These are phyloP conservation scores for Cymbomonas tetramitiformis DNA, from an alignment of 139 green algal genomes.

Conservation along the genomic window DNA sequence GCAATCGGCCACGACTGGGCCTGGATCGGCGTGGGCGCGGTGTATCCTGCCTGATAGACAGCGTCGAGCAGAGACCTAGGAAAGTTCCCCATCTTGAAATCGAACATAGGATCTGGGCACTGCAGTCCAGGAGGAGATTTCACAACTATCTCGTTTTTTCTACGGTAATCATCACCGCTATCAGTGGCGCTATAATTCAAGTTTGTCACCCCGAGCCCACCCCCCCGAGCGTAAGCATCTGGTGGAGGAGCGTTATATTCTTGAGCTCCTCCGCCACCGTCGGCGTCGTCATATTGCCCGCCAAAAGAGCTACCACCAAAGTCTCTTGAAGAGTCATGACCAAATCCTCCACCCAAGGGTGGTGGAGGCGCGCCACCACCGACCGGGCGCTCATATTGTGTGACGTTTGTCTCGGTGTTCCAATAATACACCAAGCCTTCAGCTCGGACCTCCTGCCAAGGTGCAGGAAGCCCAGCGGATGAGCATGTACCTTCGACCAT, in stretches of 20 bases:
- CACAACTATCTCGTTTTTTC: slow-evolving; percentile 41
- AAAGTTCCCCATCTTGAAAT: slow-evolving; percentile 56
- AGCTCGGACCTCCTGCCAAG: slow-evolving; percentile 13
- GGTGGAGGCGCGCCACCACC: slow-evolving; percentile 3
- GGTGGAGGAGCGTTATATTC: slow-evolving; percentile 15
- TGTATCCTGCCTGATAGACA: slow-evolving; percentile 55
- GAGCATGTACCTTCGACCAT: slow-evolving; percentile 8
- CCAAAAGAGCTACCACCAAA: too few relatives aligned
- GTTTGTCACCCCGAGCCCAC: not conserved
- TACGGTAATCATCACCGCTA: slow-evolving; percentile 32
- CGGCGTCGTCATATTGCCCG: too few relatives aligned
- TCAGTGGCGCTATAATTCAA: not conserved
- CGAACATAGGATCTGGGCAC: slow-evolving; percentile 40
- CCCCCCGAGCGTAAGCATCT: slow-evolving; percentile 3
- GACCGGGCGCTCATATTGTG: slow-evolving; percentile 47
- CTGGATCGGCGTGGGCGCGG: slow-evolving; percentile 66
- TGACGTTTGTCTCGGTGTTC: slow-evolving; percentile 55
- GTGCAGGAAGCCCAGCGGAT: not conserved
- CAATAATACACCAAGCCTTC: slow-evolving; percentile 12
- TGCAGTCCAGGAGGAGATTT: slow-evolving; percentile 17
- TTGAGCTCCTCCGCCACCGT: not conserved
- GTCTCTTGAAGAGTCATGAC: too few relatives aligned
- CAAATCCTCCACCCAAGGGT: not conserved
- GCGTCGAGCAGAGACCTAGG: slow-evolving; percentile 55
- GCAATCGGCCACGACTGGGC: slow-evolving; percentile 68